Evolutionary conservation across 2,329 filamentous ascomycete species (phyloP).

Genomic region (Botrytis paeoniae): DNA sequence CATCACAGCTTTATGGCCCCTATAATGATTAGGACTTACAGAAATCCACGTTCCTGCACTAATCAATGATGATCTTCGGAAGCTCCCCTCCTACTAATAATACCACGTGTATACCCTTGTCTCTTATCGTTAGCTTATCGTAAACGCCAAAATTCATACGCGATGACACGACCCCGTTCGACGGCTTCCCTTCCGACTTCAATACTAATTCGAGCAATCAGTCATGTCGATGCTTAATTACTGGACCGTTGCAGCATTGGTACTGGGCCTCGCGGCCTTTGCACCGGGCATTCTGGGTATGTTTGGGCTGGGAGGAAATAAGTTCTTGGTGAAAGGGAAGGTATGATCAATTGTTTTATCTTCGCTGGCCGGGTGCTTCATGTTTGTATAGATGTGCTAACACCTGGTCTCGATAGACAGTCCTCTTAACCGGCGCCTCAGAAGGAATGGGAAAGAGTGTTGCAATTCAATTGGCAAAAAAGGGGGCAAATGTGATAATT

Average conservation of each 20-base stretch:
- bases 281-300: constrained; percentile 55
- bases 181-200: neutral
- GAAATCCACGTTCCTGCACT: neutral
- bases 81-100: neutral
- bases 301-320: constrained; percentile 63
- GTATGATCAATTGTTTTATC: constrained; percentile 47
- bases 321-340: constrained; percentile 81
- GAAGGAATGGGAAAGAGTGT: constrained; percentile 85
- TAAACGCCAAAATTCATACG: neutral
- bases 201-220: neutral
- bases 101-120: neutral
- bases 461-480: constrained; percentile 70
- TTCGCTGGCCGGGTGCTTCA: neutral
- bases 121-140: neutral
- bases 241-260: constrained; percentile 6
- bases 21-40: neutral
- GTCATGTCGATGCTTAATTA: neutral
- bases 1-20: neutral
- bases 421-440: constrained; percentile 86
- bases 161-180: neutral
- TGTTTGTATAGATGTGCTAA: neutral
- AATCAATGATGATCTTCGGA: neutral
- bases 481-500: constrained; percentile 84
- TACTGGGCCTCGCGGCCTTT: neutral
- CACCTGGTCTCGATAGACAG: constrained; percentile 56